A percentile compares a stretch with the other conserved stretches of the same genome.
Conservation (phyloP, 495 filamentous ascomycete species). For the Hapsidospora chrysogenum region DNA sequence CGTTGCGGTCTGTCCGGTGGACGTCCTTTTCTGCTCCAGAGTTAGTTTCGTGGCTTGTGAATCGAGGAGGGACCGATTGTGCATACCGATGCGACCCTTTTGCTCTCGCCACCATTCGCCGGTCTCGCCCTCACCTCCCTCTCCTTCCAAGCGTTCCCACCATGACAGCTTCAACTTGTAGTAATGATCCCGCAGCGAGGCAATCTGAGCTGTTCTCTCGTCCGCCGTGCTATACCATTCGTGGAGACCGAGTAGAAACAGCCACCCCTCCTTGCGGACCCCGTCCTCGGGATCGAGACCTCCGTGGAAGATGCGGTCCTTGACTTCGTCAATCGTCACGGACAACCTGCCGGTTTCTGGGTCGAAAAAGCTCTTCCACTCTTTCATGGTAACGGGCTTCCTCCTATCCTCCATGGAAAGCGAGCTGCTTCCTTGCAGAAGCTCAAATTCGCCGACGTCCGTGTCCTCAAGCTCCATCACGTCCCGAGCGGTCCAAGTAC, state of each 20-base stretch:
- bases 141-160: conserved; percentile 89
- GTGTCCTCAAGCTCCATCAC: conserved; percentile 88
- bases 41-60: conserved; percentile 8
- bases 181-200: conserved; percentile 83
- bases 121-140: conserved; percentile 54
- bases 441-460: conserved; percentile 87
- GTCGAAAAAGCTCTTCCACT: conserved; percentile 85
- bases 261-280: conserved; percentile 89
- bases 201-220: conserved; percentile 63
- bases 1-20: conserved; percentile 83
- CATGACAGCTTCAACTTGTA: conserved; percentile 84
- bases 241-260: conserved; percentile 82
- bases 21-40: conserved; percentile 81
- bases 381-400: conserved; percentile 59
- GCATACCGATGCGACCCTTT: conserved; percentile 75
- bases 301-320: conserved; percentile 90
- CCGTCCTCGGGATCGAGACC: conserved; percentile 80
- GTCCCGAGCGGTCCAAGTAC: conserved; percentile 88
- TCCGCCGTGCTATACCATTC: conserved; percentile 75
- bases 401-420: conserved; percentile 56
- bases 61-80: background rate
- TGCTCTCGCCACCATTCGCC: conserved; percentile 96
- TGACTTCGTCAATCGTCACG: conserved; percentile 77
- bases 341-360: conserved; percentile 49
- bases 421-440: conserved; percentile 66